A percentile compares a stretch with the other conserved stretches of the same genome.
phyloP scores from a whole-genome alignment of 2,329 filamentous ascomycete species.

The Cladophialophora chaetospira region DNA sequence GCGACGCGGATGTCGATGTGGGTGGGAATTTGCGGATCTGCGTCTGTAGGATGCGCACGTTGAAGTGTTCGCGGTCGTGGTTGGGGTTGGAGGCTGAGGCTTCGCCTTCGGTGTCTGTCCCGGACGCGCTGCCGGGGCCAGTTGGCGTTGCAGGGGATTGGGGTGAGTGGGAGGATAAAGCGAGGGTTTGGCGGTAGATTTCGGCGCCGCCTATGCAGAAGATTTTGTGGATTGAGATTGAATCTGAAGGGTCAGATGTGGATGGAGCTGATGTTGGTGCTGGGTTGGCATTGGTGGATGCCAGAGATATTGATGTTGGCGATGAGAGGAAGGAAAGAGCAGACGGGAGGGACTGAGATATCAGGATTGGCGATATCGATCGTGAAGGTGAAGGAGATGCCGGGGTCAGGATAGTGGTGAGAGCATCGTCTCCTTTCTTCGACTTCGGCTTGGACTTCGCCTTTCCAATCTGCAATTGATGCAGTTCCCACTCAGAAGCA shows the following conservation, averaged over 20 bases:
- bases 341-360: constrained; percentile 20
- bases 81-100: background rate
- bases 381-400: constrained; percentile 4
- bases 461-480: background rate
- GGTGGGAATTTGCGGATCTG: constrained; percentile 22
- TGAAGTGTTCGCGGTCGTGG: constrained; percentile 2
- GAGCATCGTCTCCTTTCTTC: background rate
- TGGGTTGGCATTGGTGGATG: constrained; percentile 29
- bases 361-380: constrained; percentile 19
- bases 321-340: constrained; percentile 22
- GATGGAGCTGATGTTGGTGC: constrained; percentile 22
- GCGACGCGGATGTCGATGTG: background rate
- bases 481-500: constrained; percentile 8
- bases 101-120: constrained; percentile 16
- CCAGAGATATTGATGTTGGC: constrained; percentile 1
- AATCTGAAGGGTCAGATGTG: background rate
- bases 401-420: constrained; percentile 19
- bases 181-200: constrained; percentile 75
- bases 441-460: background rate
- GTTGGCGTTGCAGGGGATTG: background rate
- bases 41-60: constrained; percentile 36
- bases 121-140: constrained; percentile 4
- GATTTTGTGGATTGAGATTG: constrained; percentile 54
- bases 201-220: constrained; percentile 91
- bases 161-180: constrained; percentile 11